A percentile compares a stretch with the other conserved stretches of the same genome.
phyloP scores from a whole-genome alignment of 257 asterid species.

The Lavandula angustifolia region DNA sequence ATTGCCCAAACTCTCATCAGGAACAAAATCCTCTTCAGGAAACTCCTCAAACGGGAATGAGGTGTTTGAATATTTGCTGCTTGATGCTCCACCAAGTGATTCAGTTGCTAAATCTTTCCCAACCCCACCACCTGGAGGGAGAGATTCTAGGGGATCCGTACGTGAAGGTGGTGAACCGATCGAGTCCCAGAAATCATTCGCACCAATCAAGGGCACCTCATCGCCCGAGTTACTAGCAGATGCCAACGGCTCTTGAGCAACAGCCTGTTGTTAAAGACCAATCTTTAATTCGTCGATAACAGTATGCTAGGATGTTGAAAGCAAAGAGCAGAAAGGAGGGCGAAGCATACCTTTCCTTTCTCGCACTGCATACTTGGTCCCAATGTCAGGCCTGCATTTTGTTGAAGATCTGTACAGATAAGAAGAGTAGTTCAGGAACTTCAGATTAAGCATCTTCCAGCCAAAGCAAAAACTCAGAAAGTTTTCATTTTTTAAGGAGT shows the following conservation, averaged over 20 bases:
- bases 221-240: too few species aligned
- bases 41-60: too few species aligned
- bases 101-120: too few species aligned
- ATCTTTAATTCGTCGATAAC: slow-evolving; percentile 2
- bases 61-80: not conserved
- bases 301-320: not conserved
- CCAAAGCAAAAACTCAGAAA: not conserved
- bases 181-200: too few species aligned
- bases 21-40: not conserved
- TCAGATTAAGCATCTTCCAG: not conserved
- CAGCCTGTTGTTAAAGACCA: slow-evolving; percentile 37
- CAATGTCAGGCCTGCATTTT: slow-evolving; percentile 40
- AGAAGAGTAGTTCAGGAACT: slow-evolving; percentile 3
- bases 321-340: not conserved
- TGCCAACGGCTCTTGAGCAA: slow-evolving; percentile 33
- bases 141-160: too few species aligned
- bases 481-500: too few species aligned
- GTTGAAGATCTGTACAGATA: slow-evolving; percentile 23
- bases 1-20: too few species aligned
- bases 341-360: slow-evolving; percentile 40
- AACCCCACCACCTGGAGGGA: too few species aligned
- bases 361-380: slow-evolving; percentile 31
- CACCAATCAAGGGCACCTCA: too few species aligned
- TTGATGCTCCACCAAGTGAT: not conserved
- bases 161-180: too few species aligned